phyloP scores from a whole-genome alignment of 2,329 filamentous ascomycete genomes.

The Aspergillus jensenii region DNA sequence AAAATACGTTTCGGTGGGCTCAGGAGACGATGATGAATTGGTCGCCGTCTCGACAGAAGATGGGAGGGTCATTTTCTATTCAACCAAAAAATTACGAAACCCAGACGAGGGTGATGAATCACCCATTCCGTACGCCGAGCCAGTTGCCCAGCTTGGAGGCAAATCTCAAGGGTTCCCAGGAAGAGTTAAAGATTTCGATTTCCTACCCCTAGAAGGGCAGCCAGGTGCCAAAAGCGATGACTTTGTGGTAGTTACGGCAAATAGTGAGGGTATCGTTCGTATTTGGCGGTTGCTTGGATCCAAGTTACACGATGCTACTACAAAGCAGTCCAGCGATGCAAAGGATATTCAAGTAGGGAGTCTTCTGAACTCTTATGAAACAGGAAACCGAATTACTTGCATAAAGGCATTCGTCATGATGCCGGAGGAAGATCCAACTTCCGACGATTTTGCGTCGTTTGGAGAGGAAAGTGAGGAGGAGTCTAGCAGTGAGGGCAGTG shows the following conservation, averaged over 20 bases:
- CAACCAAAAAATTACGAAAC: constrained; percentile 54
- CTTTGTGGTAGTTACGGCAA: constrained; percentile 67
- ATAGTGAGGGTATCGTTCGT: constrained; percentile 83
- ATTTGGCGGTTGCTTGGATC: constrained; percentile 63
- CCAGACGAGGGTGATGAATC: constrained; percentile 49
- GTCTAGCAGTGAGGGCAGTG: constrained; percentile 29
- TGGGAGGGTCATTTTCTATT: constrained; percentile 80
- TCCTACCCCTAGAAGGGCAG: constrained; percentile 52
- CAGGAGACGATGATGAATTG: constrained; percentile 56
- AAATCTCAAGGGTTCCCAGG: constrained; percentile 64
- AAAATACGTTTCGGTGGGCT: constrained; percentile 59
- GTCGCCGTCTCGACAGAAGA: constrained; percentile 86
- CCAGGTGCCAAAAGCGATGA: constrained; percentile 33
- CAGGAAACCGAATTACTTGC: constrained; percentile 86
- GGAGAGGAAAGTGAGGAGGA: constrained; percentile 27
- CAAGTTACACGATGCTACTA: constrained; percentile 27
- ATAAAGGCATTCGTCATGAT: constrained; percentile 84
- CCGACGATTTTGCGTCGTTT: constrained; percentile 42
- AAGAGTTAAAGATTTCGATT: constrained; percentile 85
- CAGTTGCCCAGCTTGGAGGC: constrained; percentile 77
- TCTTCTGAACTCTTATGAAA: constrained; percentile 76
- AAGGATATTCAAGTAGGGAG: constrained; percentile 56
- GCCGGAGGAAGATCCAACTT: constrained; percentile 56
- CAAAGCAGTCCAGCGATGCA: constrained; percentile 17
- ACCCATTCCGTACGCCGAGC: constrained; percentile 57